These are phyloP conservation scores for Arctostaphylos glauca DNA, from an alignment of 148 eudicot species.

Conservation along the genomic window DNA sequence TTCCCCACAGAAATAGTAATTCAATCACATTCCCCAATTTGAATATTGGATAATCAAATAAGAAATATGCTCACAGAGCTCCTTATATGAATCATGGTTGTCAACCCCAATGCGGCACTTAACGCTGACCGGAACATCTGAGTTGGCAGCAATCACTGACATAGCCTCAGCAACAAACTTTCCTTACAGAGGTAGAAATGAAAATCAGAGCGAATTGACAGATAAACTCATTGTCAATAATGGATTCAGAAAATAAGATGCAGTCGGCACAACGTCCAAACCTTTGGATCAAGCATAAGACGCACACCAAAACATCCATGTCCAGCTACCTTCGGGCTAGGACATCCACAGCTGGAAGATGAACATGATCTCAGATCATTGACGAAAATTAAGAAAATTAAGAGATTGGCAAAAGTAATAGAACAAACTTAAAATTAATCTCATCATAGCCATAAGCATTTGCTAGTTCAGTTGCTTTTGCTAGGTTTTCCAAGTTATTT, in stretches of 20 bases:
- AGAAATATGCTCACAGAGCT: slow-evolving; percentile 66
- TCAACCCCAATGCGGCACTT: slow-evolving; percentile 98
- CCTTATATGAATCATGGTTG: slow-evolving; percentile 87
- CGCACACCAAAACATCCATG: slow-evolving; percentile 96
- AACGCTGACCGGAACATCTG: slow-evolving; percentile 88
- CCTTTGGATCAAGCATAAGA: slow-evolving; percentile 98
- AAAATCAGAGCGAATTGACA: slow-evolving; percentile 31
- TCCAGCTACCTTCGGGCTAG: slow-evolving; percentile 93
- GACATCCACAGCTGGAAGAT: slow-evolving; percentile 86
- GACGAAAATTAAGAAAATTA: slow-evolving; percentile 10
- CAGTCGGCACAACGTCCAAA: slow-evolving; percentile 25
- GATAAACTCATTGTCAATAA: not conserved
- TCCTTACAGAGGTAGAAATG: slow-evolving; percentile 44
- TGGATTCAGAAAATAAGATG: not conserved
- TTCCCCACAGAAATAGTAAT: not conserved
- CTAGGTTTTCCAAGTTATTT: slow-evolving; percentile 79
- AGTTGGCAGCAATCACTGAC: slow-evolving; percentile 92
- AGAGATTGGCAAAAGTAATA: slow-evolving; percentile 16
- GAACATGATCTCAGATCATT: slow-evolving; percentile 18
- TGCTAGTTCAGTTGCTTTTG: slow-evolving; percentile 81
- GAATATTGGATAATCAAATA: not conserved
- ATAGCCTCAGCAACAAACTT: slow-evolving; percentile 99
- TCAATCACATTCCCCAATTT: not conserved
- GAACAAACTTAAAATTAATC: slow-evolving; percentile 79
- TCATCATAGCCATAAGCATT: slow-evolving; percentile 89